Base-by-base conservation (phyloP, 495 filamentous ascomycete genomes). In the Podospora comata region DNA sequence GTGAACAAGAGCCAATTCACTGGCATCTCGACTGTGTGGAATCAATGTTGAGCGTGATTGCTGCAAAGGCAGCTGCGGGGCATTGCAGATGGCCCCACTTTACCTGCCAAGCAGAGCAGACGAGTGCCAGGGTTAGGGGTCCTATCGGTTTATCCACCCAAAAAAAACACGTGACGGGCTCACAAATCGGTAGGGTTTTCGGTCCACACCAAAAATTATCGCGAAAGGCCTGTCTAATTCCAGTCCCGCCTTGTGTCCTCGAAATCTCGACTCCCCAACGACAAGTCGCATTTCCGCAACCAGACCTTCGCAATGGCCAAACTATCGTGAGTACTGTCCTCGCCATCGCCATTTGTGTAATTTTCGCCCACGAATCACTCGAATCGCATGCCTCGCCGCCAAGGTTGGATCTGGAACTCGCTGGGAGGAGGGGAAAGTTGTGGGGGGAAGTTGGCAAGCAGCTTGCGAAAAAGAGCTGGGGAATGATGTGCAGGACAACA, bases 221-320 rank as follows among this genome's bases (percentile, higher is more conserved):
- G 73, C 72, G 68, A 68, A 58, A 53, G 65, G 65, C 68, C 54
- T 20, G 71, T 71, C 70, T 75, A 76, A 76, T 77, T 76, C 39
- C 66, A 65, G 60, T 48, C 39, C 75, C 70, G 67, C 64, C 68
- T 72, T 59, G 65, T 68, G 68, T 62, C 71, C 73, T 70, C 73
- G 75, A 78, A 78, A 75, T 74, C 68, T 77, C 75, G 75, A 76
- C 75, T 69, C 69, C 71, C 68, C 67, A 74, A 72, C 75, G 69
- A 65, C 70, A 74, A 75, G 75, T 75, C 75, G 75, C 70, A 72
- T 72, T 71, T 73, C 66, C 74, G 68, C 67, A 78, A 75, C 63
- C 71, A 76, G 64, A 74, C 73, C 70, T 65, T 77, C 77, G 77
- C 76, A 83, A 84, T 84, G 82, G 81, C 82, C 76, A 83, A 83